These are phyloP conservation scores for Tolypocladium endophyticum DNA, from an alignment of 2,329 filamentous ascomycete species.

Conservation along the genomic window DNA sequence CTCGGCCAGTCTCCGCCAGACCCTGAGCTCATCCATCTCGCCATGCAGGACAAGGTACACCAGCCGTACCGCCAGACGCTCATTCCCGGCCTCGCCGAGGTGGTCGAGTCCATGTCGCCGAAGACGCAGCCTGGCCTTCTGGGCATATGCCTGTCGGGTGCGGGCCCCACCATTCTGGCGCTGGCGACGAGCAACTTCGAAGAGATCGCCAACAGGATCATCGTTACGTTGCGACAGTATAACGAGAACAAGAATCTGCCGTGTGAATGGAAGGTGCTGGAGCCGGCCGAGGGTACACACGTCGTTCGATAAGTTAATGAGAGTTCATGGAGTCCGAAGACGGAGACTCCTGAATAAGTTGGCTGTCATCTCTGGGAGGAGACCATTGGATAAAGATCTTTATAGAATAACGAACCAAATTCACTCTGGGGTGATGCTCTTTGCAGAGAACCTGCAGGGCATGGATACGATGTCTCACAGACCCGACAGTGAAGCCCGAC, in stretches of 20 bases:
- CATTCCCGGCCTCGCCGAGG: conserved; percentile 84
- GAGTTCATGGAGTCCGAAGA: background rate
- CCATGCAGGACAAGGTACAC: conserved; percentile 98
- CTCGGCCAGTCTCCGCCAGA: conserved; percentile 84
- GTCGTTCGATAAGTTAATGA: conserved; percentile 23
- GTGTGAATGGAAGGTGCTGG: conserved; percentile 79
- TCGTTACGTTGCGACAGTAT: conserved; percentile 58
- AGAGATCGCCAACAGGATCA: conserved; percentile 70
- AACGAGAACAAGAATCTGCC: conserved; percentile 52
- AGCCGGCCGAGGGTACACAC: conserved; percentile 67
- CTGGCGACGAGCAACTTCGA: conserved; percentile 86
- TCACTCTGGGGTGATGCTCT: no score
- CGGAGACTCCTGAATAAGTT: background rate
- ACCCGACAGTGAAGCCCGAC: background rate
- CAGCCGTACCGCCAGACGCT: conserved; percentile 89
- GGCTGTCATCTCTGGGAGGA: background rate
- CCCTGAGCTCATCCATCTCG: conserved; percentile 87
- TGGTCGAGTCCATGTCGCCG: conserved; percentile 85
- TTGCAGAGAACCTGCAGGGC: background rate
- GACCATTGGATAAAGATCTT: background rate
- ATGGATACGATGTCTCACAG: background rate
- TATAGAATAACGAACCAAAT: background rate
- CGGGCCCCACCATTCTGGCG: conserved; percentile 88
- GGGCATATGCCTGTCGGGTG: conserved; percentile 89
- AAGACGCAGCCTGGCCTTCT: conserved; percentile 77